Conservation (phyloP, 768 basidiomycete genomes). For the Mycena vulgaris region DNA sequence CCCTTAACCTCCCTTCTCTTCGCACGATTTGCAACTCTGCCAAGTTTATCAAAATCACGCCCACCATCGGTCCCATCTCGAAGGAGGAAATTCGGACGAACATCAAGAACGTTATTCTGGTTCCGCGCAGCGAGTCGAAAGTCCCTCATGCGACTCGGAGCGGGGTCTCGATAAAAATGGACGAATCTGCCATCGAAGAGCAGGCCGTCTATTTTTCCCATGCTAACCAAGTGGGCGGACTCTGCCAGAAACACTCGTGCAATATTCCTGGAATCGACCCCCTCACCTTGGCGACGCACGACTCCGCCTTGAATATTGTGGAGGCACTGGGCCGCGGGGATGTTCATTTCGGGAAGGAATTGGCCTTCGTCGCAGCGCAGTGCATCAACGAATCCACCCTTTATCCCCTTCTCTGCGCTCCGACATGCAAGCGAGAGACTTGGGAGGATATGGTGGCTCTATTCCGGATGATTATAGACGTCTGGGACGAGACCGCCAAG, state of each 20-base stretch:
- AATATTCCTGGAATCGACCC: background rate
- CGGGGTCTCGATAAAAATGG: slow-evolving; percentile 16
- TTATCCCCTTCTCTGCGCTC: slow-evolving; percentile 31
- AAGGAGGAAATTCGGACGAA: slow-evolving; percentile 1
- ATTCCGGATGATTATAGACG: background rate
- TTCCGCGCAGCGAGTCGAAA: background rate
- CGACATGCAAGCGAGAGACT: slow-evolving; percentile 33
- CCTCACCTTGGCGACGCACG: background rate
- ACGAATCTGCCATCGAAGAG: slow-evolving; percentile 29
- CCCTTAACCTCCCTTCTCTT: slow-evolving; percentile 27
- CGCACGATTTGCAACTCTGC: slow-evolving; percentile 5
- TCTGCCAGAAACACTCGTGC: slow-evolving; percentile 34
- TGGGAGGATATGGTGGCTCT: background rate
- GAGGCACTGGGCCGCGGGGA: background rate
- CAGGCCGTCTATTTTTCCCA: slow-evolving; percentile 15
- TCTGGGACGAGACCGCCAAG: background rate
- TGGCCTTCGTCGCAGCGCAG: slow-evolving; percentile 10
- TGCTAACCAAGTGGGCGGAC: slow-evolving; percentile 25
- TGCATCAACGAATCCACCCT: slow-evolving; percentile 6
- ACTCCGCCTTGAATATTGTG: slow-evolving; percentile 9
- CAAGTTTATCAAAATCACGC: slow-evolving; percentile 5
- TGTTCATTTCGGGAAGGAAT: slow-evolving; percentile 33
- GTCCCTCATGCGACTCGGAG: background rate
- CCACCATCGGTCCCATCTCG: slow-evolving; percentile 15
- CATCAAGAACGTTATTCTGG: slow-evolving; percentile 16